Base-by-base conservation (phyloP, 257 asterid genomes). In the Fraxinus quadrangulata region DNA sequence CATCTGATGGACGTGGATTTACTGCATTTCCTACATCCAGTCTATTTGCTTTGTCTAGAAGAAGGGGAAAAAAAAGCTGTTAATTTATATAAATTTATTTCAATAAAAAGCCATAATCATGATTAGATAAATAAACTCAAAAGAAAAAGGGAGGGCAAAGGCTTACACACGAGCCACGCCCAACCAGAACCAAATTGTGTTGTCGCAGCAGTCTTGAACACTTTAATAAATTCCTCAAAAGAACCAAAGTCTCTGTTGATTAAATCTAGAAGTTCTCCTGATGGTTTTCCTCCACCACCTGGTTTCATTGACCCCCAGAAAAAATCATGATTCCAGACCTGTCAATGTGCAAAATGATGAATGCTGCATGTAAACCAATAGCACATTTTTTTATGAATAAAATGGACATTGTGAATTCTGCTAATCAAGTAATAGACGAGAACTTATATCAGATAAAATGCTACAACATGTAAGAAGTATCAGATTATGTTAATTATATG, bases 81-180 rank as follows among this genome's bases (percentile, higher is more conserved):
- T 70, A 78, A 8, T 71, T 39, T 24, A 8, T 7, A 49, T 65
- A 40, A 4, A 34, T 65, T 33, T 33, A 24, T 49, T 63, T 26
- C 0, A 14, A 67, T 70, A 45, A 67, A 67, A 19, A 45, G 39
- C 67, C 54, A 70, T 30, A 70, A 75, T 17, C 31, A 26, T 70
- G 42, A 1, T 33, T 63, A 45, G 42, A 3, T 26, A 65, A 42
- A 75, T 33, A 10, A 6, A 36, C 36, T 63, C 42, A 26, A 19
- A 72, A 39, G 5, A 26, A 56, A 12, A 73, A 51, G 56, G 17
- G 67, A 12, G 5, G 31, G 36, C 59, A 80, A 45, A 72, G 56
- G 75, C 96, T 88, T 85, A 95, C 99, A 95, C 2, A 89, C 97
- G 75, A 95, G 98, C 99, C 99, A 95, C 77, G 98, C 94, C 99